Percentiles rank a stretch among this genome's conserved stretches.
These are phyloP conservation scores for Haplosporangium gracile DNA, from an alignment of 192 early-diverging fungal genomes.

Conservation along the genomic window DNA sequence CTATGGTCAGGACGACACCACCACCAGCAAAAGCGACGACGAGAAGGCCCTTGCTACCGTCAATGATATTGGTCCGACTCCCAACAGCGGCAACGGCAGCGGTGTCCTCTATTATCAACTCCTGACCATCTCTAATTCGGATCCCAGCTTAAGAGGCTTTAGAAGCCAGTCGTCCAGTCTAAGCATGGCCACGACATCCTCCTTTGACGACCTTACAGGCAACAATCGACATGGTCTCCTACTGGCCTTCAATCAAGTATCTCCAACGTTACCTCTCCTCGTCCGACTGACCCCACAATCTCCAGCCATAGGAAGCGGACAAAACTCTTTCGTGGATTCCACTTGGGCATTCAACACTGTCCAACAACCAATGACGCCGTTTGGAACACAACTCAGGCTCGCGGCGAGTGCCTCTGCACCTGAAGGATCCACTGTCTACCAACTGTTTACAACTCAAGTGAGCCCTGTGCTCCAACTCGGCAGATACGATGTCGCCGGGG, in stretches of 20 bases:
- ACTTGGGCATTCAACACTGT: neutral
- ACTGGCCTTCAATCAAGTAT: neutral
- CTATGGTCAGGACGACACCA: neutral
- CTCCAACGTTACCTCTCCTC: neutral
- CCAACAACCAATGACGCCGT: neutral
- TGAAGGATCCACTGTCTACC: neutral
- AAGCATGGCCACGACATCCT: constrained; percentile 19
- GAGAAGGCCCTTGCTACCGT: neutral
- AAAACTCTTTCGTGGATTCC: neutral
- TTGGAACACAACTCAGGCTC: neutral
- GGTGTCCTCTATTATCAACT: neutral
- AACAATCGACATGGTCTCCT: constrained; percentile 21
- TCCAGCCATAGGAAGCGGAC: neutral
- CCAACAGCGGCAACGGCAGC: neutral
- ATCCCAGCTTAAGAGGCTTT: neutral
- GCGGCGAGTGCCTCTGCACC: neutral
- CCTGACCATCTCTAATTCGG: neutral
- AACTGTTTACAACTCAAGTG: neutral
- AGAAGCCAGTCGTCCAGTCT: neutral
- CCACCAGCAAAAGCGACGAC: neutral
- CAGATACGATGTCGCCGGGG: neutral
- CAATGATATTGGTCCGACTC: neutral
- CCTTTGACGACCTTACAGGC: neutral
- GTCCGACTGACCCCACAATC: neutral
- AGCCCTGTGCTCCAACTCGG: neutral